These are phyloP conservation scores for Knoxdaviesia capensis DNA, from an alignment of 2,329 filamentous ascomycete genomes.

Conservation along the genomic window DNA sequence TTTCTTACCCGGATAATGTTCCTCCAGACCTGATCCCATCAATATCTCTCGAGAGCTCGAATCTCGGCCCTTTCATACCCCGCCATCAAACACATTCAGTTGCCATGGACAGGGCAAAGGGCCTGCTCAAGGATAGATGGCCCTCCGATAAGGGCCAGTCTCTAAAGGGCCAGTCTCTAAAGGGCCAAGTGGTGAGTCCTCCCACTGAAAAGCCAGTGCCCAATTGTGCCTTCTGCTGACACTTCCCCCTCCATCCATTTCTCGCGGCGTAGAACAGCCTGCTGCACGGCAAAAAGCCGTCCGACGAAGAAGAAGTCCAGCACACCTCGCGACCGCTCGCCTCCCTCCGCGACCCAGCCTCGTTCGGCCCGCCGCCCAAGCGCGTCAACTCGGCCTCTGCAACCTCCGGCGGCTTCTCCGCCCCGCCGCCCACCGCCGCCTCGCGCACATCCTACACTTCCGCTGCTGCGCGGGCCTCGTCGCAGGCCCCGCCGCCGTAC, in stretches of 20 bases:
- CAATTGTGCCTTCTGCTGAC: neutral
- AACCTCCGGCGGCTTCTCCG: constrained; percentile 15
- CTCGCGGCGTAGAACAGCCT: constrained; percentile 19
- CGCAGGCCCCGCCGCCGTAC: constrained; percentile 5
- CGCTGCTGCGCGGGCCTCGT: constrained; percentile 3
- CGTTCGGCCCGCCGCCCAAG: constrained; percentile 67
- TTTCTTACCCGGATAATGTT: too few species aligned
- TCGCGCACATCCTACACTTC: too few species aligned
- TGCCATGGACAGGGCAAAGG: too few species aligned
- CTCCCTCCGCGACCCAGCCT: constrained; percentile 51
- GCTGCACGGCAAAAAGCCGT: constrained; percentile 19
- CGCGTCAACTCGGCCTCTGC: too few species aligned
- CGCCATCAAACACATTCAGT: too few species aligned
- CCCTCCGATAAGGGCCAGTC: too few species aligned
- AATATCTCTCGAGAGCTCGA: too few species aligned
- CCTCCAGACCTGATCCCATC: too few species aligned
- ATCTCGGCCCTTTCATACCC: neutral
- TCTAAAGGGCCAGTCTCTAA: neutral
- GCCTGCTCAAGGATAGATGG: too few species aligned
- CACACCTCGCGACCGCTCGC: constrained; percentile 40
- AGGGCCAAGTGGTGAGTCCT: neutral
- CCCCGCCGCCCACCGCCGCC: constrained; percentile 9
- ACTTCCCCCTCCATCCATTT: constrained; percentile 1
- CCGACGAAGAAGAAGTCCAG: constrained; percentile 10
- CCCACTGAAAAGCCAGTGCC: too few species aligned